Base-by-base conservation (phyloP, 805 yeast species). In the Yarrowia hollandica region DNA sequence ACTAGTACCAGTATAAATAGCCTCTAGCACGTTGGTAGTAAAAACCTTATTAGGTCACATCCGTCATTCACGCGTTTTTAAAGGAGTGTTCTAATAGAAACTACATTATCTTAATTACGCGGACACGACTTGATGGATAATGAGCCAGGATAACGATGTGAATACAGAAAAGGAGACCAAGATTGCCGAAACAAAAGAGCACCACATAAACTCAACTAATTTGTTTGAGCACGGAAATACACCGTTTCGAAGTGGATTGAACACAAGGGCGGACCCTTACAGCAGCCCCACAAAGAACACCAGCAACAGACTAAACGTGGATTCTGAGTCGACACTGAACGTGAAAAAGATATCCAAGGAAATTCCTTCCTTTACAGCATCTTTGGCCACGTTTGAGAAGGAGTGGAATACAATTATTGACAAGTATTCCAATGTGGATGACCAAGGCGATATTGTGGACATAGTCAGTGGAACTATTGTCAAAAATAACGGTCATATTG, bases 401-500 rank as follows among this genome's bases (percentile, higher is more conserved):
- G 61, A 75, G 73, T 62, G 64, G 69, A 19, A 63, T 63, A 12
- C 44, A 9, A 52, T 52, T 12, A 52, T 52, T 26, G 58, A 52
- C 26, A 52, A 28, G 44, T 52, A 52, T n/a, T 35, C 63, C 33
- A 73, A 67, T 19, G 63, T 67, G 30, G 65, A 63, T 12, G 64
- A 69, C 15, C 74, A 72, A 44, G 75, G 76, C 12, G 79, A 75
- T 61, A 64, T 75, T 5, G 67, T 76, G 12, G 90, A 88, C 67
- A 65, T 88, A 19, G 66, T 68, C 9, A 82, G 90, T 0, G 91
- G 92, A 0, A 75, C 79, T 60, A 79, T 88, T 1, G 69, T 83
- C 1, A 79, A 74, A 28, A 90, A 88, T 65, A 78, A 81, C 56
- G 96, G 96, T 1, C 95, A 88, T 69, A 64, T 88, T 19, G 71